Percentiles rank a stretch among this genome's conserved stretches.
Evolutionary conservation across 495 filamentous ascomycete species (phyloP).

Genomic region (Copromyces sp.): DNA sequence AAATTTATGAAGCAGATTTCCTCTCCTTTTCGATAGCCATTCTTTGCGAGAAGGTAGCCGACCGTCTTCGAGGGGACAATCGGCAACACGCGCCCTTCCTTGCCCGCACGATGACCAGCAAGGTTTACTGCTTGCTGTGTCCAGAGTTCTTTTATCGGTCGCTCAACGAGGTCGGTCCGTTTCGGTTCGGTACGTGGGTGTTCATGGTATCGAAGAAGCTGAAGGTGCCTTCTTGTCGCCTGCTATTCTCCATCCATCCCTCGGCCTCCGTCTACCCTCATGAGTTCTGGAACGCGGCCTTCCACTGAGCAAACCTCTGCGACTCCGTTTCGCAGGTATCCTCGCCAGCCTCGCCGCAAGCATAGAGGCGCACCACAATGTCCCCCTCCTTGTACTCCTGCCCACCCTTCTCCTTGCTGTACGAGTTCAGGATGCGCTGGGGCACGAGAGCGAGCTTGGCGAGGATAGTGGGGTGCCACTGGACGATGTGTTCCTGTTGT

Average conservation of each 20-base stretch:
- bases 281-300: slow-evolving; percentile 26
- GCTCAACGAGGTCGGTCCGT: neutral
- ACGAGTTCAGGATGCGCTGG: slow-evolving; percentile 72
- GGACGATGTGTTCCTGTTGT: slow-evolving; percentile 71
- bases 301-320: slow-evolving; percentile 38
- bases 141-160: neutral
- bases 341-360: slow-evolving; percentile 48
- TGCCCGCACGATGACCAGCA: neutral
- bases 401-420: slow-evolving; percentile 34
- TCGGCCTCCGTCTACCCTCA: neutral
- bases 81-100: neutral
- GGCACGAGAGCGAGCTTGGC: slow-evolving; percentile 78
- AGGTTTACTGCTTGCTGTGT: neutral
- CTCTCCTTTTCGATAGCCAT: neutral
- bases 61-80: neutral
- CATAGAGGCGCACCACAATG: slow-evolving; percentile 64
- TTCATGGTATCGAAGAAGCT: neutral
- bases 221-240: neutral
- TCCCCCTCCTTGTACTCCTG: slow-evolving; percentile 74
- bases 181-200: neutral
- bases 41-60: neutral
- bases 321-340: slow-evolving; percentile 62
- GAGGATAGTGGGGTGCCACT: slow-evolving; percentile 98
- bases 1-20: neutral
- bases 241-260: neutral